Base-by-base conservation (phyloP, 495 filamentous ascomycete species). In the Penicillium coprophilum region DNA sequence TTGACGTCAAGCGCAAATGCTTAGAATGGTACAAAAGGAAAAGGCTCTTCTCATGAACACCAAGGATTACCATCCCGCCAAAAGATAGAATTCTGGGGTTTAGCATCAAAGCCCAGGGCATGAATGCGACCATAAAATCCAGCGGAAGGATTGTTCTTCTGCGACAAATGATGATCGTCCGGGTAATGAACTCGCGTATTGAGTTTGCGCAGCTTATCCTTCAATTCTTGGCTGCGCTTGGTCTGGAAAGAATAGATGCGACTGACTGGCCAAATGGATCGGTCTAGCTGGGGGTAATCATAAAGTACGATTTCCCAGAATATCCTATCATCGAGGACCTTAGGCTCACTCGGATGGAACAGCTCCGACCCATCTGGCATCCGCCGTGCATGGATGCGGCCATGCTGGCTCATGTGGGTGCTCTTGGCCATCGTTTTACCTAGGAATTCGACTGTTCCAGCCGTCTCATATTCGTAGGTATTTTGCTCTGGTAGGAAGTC, bases 401-500 rank as follows among this genome's bases (percentile, higher is more conserved):
- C 10, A 13, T 54, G 49, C 3, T 1, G 4, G 17, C 28, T 12
- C 47, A 54, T 59, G 11, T 44, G 19, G 5, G 55, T 57, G 31
- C 50, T 43, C 21, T 43, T 30, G 27, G 53, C 44, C 4, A 20
- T 32, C 10, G 55, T 63, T 13, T 23, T 1, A 10, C 59, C 65
- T 2, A 32, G 3, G 34, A 66, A 61, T 0, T 53, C 39, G 27
- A 66, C n/a, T 36, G 15, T 4, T 10, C 62, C 60, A 2, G 27
- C 46, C 0, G n/a, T 51, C 28, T 44, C 28, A n/a, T 60, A 69
- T 31, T 67, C 55, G 12, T 63, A 55, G 0, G 23, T 44, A 24
- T 75, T 60, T 0, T 50, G 50, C 19, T 66, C 62, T 0, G 74
- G 79, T 13, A 85, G 54, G 43, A 83, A 80, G 44, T 72, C 71